Evolutionary conservation across 2,329 filamentous ascomycete genomes (phyloP).

Genomic region (Trichoderma harzianum): DNA sequence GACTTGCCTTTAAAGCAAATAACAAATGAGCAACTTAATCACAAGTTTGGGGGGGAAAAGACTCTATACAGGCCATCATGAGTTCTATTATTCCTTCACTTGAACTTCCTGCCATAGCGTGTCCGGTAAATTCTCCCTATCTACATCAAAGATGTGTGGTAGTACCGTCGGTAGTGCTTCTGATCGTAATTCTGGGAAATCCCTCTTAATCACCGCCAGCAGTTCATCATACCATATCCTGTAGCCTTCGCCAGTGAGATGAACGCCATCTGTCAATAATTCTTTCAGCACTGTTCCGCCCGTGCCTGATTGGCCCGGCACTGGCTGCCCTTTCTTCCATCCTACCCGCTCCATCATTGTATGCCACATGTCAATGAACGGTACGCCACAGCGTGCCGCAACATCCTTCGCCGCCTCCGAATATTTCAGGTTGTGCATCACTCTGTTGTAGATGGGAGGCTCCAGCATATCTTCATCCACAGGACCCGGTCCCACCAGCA

Average conservation of each 20-base stretch:
- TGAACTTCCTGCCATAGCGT: background rate
- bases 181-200: background rate
- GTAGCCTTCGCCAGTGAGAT: background rate
- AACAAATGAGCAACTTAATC: background rate
- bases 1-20: background rate
- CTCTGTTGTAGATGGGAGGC: background rate
- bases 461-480: conserved; percentile 7
- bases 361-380: conserved; percentile 11
- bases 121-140: background rate
- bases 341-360: background rate
- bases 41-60: background rate
- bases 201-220: background rate
- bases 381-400: background rate
- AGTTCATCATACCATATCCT: conserved; percentile 13
- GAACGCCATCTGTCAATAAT: background rate
- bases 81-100: background rate
- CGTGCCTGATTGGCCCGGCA: background rate
- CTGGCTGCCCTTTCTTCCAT: background rate
- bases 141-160: conserved; percentile 8
- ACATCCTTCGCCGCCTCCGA: background rate
- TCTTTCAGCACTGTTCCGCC: background rate
- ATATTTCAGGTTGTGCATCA: background rate
- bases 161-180: background rate
- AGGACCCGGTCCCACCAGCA: conserved; percentile 1
- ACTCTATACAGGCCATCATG: background rate